Evolutionary conservation across 2,329 filamentous ascomycete genomes (phyloP), one percentile per base, ranked within the genome.

Genomic region (Aaosphaeria arxii): DNA sequence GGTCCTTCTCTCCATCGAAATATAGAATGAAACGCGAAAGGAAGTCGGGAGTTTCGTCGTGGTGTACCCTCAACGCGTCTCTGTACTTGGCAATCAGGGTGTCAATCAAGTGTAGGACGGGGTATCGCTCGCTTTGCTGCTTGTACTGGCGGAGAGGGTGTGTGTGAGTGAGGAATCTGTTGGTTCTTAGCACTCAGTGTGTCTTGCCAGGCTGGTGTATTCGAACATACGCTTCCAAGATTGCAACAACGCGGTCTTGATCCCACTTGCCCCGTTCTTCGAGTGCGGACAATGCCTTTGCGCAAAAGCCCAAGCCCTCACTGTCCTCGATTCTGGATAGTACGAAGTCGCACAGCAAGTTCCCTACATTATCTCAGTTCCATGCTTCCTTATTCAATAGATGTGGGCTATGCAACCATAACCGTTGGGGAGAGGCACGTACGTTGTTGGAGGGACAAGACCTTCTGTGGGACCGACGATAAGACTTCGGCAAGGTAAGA

Each of bases 1-100:
- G 84, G 54, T 87, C 84, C 58, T 87, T 86, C 64, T 87, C 84
- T 48, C 84, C 84, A 11, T 82, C 81, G 59, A 87, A 84, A 52
- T 86, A 79, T 47, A 84, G 77, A 44, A 84, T 81, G 54, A 86
- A 82, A 4, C 78, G 80, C 3, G 81, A 71, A 46, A 87, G 69
- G 54, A 85, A 85, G 49, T 80, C 76, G 6, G 64, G 63, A n/a
- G 55, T 61, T 13, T 60, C 52, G 43, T 83, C 76, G 32, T 82
- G 80, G 59, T 86, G 76, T 7, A 77, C 54, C 41, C 71, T 63
- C 73, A 69, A 47, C 11, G 57, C 58, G 53, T 75, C 70, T 58
- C 83, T 77, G 61, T 86, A 83, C 53, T 78, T 81, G 30, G 77
- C 77, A 76, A 87, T 78, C 51, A 87, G 67, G 30, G 78, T 74